phyloP scores from a whole-genome alignment of 2,329 filamentous ascomycete species.

The Epichloe baconii region DNA sequence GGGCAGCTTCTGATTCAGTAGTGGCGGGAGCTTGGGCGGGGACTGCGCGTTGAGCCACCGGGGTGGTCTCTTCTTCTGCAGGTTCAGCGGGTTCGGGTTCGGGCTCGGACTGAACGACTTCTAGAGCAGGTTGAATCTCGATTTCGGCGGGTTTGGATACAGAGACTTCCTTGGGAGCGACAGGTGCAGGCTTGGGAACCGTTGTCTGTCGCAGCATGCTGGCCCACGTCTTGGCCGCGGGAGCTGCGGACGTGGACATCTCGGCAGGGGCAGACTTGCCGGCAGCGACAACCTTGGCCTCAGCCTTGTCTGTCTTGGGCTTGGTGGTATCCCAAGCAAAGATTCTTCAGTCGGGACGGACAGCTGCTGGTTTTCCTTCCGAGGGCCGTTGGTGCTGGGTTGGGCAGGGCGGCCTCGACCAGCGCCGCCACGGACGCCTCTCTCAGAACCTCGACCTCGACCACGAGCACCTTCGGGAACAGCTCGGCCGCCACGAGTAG shows the following conservation, averaged over 20 bases:
- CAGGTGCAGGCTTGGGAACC: constrained; percentile 38
- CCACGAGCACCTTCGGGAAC: constrained; percentile 50
- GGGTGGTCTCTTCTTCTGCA: constrained; percentile 23
- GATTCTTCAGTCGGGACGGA: constrained; percentile 62
- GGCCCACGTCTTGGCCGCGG: constrained; percentile 53
- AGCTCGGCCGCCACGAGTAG: constrained; percentile 47
- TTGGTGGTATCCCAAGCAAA: constrained; percentile 32
- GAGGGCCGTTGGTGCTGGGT: constrained; percentile 46
- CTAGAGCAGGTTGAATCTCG: constrained; percentile 24
- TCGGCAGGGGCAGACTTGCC: constrained; percentile 23
- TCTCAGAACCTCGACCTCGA: constrained; percentile 48
- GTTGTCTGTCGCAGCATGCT: constrained; percentile 57
- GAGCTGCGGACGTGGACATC: constrained; percentile 24
- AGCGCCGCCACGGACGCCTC: constrained; percentile 38
- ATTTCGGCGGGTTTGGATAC: constrained; percentile 27
- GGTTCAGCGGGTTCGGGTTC: constrained; percentile 24
- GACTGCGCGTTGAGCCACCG: constrained; percentile 19
- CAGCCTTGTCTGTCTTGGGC: constrained; percentile 19
- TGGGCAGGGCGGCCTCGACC: constrained; percentile 51
- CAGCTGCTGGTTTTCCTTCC: constrained; percentile 39
- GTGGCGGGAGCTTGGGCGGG: constrained; percentile 13
- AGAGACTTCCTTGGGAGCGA: constrained; percentile 6
- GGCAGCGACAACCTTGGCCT: constrained; percentile 20
- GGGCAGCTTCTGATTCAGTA: constrained; percentile 36
- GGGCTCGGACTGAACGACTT: constrained; percentile 21